A percentile compares a stretch with the other conserved stretches of the same genome.
These are phyloP conservation scores for Aureobasidium leucospermi DNA, from an alignment of 2,329 filamentous ascomycete genomes.

Conservation along the genomic window DNA sequence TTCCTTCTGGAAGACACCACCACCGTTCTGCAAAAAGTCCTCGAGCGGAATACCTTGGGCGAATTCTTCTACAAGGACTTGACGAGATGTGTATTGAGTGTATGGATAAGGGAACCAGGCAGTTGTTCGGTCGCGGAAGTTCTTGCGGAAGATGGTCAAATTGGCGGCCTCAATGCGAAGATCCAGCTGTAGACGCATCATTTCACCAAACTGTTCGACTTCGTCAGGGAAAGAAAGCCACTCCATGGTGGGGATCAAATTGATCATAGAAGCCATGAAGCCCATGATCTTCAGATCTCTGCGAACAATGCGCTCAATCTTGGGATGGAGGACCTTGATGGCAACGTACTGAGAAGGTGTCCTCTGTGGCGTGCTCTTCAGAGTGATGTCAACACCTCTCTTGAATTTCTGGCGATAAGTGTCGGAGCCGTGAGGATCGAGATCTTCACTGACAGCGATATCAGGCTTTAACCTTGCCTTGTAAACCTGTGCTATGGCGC, in stretches of 20 bases:
- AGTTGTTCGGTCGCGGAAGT: conserved; percentile 82
- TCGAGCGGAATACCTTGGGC: conserved; percentile 88
- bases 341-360: conserved; percentile 91
- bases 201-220: conserved; percentile 87
- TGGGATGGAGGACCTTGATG: conserved; percentile 89
- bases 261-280: conserved; percentile 79
- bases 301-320: conserved; percentile 82
- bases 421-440: conserved; percentile 31
- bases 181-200: conserved; percentile 98
- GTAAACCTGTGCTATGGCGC: conserved; percentile 96
- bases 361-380: conserved; percentile 78
- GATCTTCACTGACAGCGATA: conserved; percentile 57
- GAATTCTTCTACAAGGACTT: conserved; percentile 91
- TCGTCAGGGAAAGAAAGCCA: conserved; percentile 96
- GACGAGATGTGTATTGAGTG: conserved; percentile 81
- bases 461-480: conserved; percentile 83
- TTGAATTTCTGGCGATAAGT: conserved; percentile 63
- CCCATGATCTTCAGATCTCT: conserved; percentile 89
- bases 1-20: conserved; percentile 85
- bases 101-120: conserved; percentile 98
- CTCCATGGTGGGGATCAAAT: conserved; percentile 85
- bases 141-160: conserved; percentile 75
- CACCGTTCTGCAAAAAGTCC: conserved; percentile 84
- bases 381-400: conserved; percentile 74
- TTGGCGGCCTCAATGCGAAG: conserved; percentile 92